Conservation (phyloP, 2,329 filamentous ascomycete genomes). For the Trichoderma sp. region DNA sequence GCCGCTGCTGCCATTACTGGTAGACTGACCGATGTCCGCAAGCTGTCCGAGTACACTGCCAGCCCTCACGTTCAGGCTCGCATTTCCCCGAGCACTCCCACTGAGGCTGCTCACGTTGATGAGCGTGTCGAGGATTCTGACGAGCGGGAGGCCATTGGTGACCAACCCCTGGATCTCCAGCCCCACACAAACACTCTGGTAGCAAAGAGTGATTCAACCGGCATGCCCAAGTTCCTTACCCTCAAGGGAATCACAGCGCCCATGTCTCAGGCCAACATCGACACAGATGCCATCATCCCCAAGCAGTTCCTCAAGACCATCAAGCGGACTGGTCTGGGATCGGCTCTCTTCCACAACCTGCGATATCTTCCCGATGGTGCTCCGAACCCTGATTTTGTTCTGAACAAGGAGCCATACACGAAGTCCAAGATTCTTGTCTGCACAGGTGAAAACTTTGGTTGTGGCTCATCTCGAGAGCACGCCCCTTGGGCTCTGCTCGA, state of each 20-base stretch:
- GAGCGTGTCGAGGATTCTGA: conserved; percentile 50
- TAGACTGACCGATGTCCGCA: conserved; percentile 87
- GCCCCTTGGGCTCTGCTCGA: conserved; percentile 96
- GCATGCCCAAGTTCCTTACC: conserved; percentile 78
- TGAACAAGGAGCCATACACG: conserved; percentile 87
- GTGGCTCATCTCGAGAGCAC: conserved; percentile 88
- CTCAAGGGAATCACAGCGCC: conserved; percentile 86
- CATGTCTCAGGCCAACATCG: conserved; percentile 83
- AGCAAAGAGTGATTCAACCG: conserved; percentile 45
- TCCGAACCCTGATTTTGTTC: conserved; percentile 77
- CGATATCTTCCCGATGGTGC: conserved; percentile 71
- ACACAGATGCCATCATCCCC: conserved; percentile 99
- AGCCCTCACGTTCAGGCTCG: conserved; percentile 59
- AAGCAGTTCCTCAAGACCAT: conserved; percentile 99
- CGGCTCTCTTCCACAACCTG: conserved; percentile 81
- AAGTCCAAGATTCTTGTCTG: conserved; percentile 84
- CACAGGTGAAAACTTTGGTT: conserved; percentile 92
- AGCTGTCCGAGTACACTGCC: conserved; percentile 62
- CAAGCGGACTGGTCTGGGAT: conserved; percentile 90
- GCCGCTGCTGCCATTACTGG: conserved; percentile 86
- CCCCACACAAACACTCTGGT: conserved; percentile 63
- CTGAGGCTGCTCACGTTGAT: conserved; percentile 46
- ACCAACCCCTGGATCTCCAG: conserved; percentile 61
- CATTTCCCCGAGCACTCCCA: conserved; percentile 35
- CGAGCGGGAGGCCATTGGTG: conserved; percentile 52